Evolutionary conservation across 1,284 basidiomycete species (phyloP).

Genomic region (Apiotrichum gracile): DNA sequence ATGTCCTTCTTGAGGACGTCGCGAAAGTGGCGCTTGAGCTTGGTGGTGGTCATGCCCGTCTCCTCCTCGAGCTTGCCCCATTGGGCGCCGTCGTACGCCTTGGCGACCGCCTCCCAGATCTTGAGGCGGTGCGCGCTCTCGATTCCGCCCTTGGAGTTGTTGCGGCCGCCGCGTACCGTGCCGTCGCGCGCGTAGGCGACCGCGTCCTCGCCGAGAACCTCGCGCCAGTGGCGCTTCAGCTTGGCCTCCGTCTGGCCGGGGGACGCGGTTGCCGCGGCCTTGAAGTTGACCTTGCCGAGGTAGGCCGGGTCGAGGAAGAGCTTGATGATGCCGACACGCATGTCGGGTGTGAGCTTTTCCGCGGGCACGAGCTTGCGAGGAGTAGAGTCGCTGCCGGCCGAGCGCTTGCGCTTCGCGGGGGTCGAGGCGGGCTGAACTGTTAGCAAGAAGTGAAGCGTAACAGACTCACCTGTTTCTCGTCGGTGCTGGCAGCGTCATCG

Average conservation of each 20-base stretch:
- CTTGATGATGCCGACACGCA: conserved; percentile 20
- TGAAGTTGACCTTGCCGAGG: conserved; percentile 15
- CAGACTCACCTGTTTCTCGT: neutral
- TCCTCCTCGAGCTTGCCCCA: conserved; percentile 4
- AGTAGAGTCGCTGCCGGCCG: neutral
- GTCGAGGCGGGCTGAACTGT: neutral
- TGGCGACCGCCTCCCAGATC: conserved; percentile 19
- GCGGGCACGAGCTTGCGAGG: conserved; percentile 16
- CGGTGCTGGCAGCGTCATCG: conserved; percentile 24
- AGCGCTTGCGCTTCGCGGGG: neutral
- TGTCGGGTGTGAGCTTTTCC: conserved; percentile 18
- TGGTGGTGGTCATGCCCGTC: conserved; percentile 14
- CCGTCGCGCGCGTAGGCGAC: conserved; percentile 5
- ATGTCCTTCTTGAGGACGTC: conserved; percentile 31
- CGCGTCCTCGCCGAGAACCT: conserved; percentile 26
- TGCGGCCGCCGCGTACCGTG: neutral
- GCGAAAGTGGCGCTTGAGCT: conserved; percentile 31
- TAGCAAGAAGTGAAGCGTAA: neutral
- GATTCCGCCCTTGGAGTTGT: conserved; percentile 11
- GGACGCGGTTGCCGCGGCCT: neutral
- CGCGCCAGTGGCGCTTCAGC: conserved; percentile 30
- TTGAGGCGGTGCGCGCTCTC: conserved; percentile 1
- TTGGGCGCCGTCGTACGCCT: conserved; percentile 14
- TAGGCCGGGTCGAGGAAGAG: conserved; percentile 12
- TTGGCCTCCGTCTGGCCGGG: conserved; percentile 6